phyloP scores from a whole-genome alignment of 148 eudicot genomes.

The Amaranthus palmeri region DNA sequence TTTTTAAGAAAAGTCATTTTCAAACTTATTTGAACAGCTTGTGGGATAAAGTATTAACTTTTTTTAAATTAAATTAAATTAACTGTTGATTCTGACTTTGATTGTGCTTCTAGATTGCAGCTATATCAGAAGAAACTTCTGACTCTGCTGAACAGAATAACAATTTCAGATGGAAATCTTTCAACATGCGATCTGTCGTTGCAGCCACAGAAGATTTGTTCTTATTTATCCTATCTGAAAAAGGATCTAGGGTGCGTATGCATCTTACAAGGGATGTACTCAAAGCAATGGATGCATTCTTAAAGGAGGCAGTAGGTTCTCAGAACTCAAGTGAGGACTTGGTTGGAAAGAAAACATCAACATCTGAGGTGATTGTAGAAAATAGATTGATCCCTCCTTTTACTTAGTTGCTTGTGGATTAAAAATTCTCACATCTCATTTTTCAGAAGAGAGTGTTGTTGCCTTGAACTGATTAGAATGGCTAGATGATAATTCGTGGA shows the following conservation, averaged over 20 bases:
- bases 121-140: conserved; percentile 76
- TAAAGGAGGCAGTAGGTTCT: conserved; percentile 48
- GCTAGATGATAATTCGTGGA: background rate
- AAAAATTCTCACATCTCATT: background rate
- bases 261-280: conserved; percentile 71
- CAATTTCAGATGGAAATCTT: conserved; percentile 69
- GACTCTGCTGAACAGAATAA: conserved; percentile 39
- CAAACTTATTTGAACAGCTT: background rate
- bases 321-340: conserved; percentile 29
- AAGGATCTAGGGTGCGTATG: conserved; percentile 78
- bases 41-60: background rate
- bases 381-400: conserved; percentile 6
- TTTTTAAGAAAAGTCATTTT: background rate
- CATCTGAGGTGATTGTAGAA: conserved; percentile 48
- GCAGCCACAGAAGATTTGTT: conserved; percentile 92
- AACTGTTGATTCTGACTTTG: conserved; percentile 4
- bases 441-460: background rate
- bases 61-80: background rate
- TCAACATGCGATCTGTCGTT: conserved; percentile 77
- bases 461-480: background rate
- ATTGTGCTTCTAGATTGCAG: conserved; percentile 57
- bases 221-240: conserved; percentile 66
- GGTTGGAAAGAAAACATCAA: conserved; percentile 22
- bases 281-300: conserved; percentile 66
- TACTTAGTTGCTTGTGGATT: conserved; percentile 5